These are phyloP conservation scores for Vicia sativa DNA, from an alignment of 306 rosid species.

Conservation along the genomic window DNA sequence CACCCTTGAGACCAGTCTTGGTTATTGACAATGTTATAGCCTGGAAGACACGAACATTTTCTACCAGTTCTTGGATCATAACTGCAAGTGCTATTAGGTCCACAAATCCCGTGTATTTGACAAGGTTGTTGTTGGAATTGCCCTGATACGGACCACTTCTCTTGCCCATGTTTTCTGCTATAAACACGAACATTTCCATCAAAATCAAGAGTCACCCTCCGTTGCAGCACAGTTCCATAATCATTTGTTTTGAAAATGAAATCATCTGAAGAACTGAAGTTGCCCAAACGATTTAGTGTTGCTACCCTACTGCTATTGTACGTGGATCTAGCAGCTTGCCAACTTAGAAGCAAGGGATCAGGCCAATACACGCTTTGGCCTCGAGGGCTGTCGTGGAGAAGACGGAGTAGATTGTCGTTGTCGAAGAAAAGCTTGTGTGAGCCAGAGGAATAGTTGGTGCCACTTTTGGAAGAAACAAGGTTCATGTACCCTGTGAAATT, in stretches of 20 bases:
- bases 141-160: neutral
- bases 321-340: slow-evolving; percentile 8
- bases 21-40: neutral
- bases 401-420: slow-evolving; percentile 24
- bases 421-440: slow-evolving; percentile 29
- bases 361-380: slow-evolving; percentile 33
- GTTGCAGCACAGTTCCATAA: no score
- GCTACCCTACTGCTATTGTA: slow-evolving; percentile 21
- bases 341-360: neutral
- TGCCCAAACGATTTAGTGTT: neutral
- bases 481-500: neutral
- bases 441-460: slow-evolving; percentile 8
- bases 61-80: neutral
- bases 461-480: slow-evolving; percentile 23
- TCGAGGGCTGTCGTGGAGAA: neutral
- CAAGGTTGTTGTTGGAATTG: neutral
- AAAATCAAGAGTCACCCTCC: no score
- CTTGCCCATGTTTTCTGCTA: neutral
- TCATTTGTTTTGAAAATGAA: no score
- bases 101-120: slow-evolving; percentile 34
- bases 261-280: no score
- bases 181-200: slow-evolving; percentile 24
- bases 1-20: slow-evolving; percentile 37
- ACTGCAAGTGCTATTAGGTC: slow-evolving; percentile 28
- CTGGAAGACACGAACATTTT: slow-evolving; percentile 34